Base-by-base conservation (phyloP, 73 alveolate genomes). In the Blepharisma stoltei region DNA sequence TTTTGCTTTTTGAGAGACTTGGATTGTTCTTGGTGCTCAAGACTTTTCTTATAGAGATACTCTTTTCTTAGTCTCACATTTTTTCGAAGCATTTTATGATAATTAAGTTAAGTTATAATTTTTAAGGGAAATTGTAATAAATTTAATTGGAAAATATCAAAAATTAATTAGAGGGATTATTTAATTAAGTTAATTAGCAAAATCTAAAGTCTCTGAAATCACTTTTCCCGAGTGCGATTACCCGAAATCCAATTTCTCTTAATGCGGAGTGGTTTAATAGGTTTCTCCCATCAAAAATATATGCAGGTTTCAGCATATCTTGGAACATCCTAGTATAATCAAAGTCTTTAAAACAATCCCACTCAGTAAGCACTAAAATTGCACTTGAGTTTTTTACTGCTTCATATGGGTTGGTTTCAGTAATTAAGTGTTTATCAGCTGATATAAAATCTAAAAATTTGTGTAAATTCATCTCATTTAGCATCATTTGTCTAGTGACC, bases 11-110 rank as follows among this genome's bases (percentile, higher is more conserved):
- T 91, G 66, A 89, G 89, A 77, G 85, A 91, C 78, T 77, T 70
- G 3, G 86, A 48, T 9, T 69, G 67, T 27, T 77, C 83, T 45
- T 76, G 7, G 6, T 83, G 80, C 43, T 83, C 90, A 50, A 50
- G 77, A 43, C 83, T 76, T 82, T 87, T 90, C 55, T 79, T 81
- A 77, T 90, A 86, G 49, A 97, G 90, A 85, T 97, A 97, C 85
- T 97, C 99, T 87, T 96, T 97, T 82, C 99, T 89, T 75, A 93
- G 94, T 80, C 99, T 81, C 21, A 97, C 95, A 70, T 96, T 97
- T 75, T 94, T 91, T 43, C 99, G 86, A 68, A 96, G 88, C 99
- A 97, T 97, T 81, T 87, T 87, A 78, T 60, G 21, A 60, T 60
- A 32, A 32, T 32, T 32, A 32, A 32, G 41, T 32, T 32, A n/a